Conservation (phyloP, 2,329 filamentous ascomycete species). For the Venturia carpophila region DNA sequence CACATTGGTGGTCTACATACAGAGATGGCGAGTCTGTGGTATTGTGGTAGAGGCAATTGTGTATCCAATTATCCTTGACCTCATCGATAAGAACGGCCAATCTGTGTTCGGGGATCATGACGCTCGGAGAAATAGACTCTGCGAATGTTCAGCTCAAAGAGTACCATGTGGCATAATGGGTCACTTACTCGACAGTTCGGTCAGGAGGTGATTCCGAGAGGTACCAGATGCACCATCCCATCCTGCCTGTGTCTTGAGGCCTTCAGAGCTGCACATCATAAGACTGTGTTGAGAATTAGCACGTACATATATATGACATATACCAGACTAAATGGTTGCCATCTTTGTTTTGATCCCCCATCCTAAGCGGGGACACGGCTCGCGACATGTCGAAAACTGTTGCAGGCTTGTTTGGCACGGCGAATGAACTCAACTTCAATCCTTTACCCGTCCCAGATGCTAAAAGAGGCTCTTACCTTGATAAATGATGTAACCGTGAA, state of each 20-base stretch:
- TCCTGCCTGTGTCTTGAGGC: conserved; percentile 65
- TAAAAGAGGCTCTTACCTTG: conserved; percentile 45
- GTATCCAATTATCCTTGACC: conserved; percentile 76
- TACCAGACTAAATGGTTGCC: too few relatives aligned
- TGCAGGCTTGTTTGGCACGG: not conserved
- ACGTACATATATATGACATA: not conserved
- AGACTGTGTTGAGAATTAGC: conserved; percentile 45
- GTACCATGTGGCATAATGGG: not conserved
- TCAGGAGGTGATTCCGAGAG: conserved; percentile 67
- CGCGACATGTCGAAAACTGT: not conserved
- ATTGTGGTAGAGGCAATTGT: conserved; percentile 82
- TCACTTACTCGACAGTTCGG: conserved; percentile 69
- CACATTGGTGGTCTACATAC: conserved; percentile 81
- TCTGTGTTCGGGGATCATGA: conserved; percentile 92
- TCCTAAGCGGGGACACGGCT: not conserved
- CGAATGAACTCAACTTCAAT: too few relatives aligned
- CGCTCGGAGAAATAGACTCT: conserved; percentile 88
- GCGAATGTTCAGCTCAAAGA: conserved; percentile 13
- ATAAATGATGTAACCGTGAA: conserved; percentile 69
- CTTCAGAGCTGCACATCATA: conserved; percentile 79
- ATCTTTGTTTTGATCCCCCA: not conserved
- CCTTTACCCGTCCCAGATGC: too few relatives aligned
- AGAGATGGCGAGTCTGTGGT: conserved; percentile 69
- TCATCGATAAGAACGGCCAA: conserved; percentile 73
- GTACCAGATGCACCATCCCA: conserved; percentile 77